Evolutionary conservation across 345 rosid genomes (phyloP).

Genomic region (Aethionema arabicum): DNA sequence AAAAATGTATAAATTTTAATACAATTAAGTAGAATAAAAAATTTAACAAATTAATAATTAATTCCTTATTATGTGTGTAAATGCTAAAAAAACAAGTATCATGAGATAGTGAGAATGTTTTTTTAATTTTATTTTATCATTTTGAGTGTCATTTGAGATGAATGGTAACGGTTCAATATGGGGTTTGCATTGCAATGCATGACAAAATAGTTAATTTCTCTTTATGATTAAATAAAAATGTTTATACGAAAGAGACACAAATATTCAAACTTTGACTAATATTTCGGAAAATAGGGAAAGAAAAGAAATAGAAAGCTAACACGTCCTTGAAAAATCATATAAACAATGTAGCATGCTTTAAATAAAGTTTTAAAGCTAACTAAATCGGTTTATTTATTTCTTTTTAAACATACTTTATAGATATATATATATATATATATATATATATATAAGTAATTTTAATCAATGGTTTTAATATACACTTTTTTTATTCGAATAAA

Average conservation of each 20-base stretch:
- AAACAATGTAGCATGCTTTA: slow-evolving; percentile 6
- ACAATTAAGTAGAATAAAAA: too few species aligned
- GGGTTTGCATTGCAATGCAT: too few species aligned
- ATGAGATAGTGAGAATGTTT: too few species aligned
- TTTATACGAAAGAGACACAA: slow-evolving; percentile 19
- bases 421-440: neutral
- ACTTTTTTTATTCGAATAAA: too few species aligned
- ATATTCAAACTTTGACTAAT: slow-evolving; percentile 32
- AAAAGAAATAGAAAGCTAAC: slow-evolving; percentile 19
- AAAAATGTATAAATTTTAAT: too few species aligned
- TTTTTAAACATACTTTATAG: neutral
- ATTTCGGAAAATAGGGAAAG: slow-evolving; percentile 9
- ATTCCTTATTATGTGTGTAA: too few species aligned
- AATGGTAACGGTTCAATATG: neutral
- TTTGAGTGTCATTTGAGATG: too few species aligned
- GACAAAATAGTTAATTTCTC: neutral
- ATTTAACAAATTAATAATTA: too few species aligned
- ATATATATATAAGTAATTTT: neutral
- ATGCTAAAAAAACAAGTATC: too few species aligned
- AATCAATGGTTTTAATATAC: too few species aligned
- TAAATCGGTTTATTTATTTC: slow-evolving; percentile 2
- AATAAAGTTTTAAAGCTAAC: neutral
- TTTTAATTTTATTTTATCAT: too few species aligned
- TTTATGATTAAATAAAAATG: neutral
- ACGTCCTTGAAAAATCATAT: neutral